Evolutionary conservation across 805 yeast species (phyloP), one percentile per base, ranked within the genome.

Genomic region (Myxozyma nipponensis): DNA sequence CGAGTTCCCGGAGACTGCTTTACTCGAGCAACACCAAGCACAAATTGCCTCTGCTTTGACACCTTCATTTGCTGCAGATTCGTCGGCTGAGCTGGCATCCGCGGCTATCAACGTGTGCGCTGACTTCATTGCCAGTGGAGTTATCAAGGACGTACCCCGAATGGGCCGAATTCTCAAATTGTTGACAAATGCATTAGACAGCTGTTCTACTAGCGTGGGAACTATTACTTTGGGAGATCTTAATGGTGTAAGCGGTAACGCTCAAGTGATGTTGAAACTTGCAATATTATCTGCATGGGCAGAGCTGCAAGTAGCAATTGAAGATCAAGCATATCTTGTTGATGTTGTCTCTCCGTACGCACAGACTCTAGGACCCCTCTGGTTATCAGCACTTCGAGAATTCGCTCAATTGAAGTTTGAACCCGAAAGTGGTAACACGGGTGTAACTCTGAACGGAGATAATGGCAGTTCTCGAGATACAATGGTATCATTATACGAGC

Each of bases 11-110:
- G 81, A 82, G 2, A 77, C 77, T 15, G 77, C 91, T 0, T 73
- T 89, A 7, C 69, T 91, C 39, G 95, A 86, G 58, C 97, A 90
- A 67, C 95, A 86, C 62, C 96, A 93, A 62, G 98, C 98, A 0
- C 96, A 88, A 60, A 86, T 93, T 7, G 83, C 86, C 7, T 83
- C 95, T 50, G 95, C 98, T 0, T 73, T 91, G 49, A 77, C 88
- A 43, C 96, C 97, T 0, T 87, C 95, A 9, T 91, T 93, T 68
- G 77, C 76, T 30, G 71, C 76, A 2, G 90, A 82, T 18, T 82
- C 89, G 49, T 82, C 84, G 10, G 79, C 95, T 1, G 77, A 77
- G 34, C 76, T 88, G 0, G 89, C 91, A 1, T 78, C 86, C 21
- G 78, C 77, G 46, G 96, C 96, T 0, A 77, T 91, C 32, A 78